These are phyloP conservation scores for Cubamyces lactineus DNA, from an alignment of 768 basidiomycete genomes.

Conservation along the genomic window DNA sequence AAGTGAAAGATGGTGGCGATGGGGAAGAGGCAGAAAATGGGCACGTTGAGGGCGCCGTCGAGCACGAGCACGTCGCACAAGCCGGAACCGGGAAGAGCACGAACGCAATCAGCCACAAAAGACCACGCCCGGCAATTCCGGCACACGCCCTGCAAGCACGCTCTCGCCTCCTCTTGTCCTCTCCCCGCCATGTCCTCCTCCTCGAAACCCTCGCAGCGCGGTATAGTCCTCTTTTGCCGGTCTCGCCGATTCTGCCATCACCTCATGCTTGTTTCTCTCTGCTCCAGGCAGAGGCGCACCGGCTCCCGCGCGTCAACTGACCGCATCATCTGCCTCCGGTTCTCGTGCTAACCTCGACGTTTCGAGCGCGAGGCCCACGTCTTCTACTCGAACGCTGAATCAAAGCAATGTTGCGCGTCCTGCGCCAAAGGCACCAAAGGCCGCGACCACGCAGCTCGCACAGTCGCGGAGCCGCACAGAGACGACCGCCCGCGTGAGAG, in stretches of 20 bases:
- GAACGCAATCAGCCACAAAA: constrained; percentile 6
- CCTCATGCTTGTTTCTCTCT: not conserved
- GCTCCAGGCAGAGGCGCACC: constrained; percentile 10
- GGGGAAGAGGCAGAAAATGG: too few species aligned
- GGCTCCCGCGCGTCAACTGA: not conserved
- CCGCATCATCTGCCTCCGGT: constrained; percentile 11
- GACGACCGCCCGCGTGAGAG: constrained; percentile 21
- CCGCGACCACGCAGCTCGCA: constrained; percentile 9
- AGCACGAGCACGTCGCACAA: constrained; percentile 12
- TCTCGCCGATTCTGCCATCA: not conserved
- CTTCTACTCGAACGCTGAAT: constrained; percentile 2
- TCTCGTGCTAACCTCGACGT: constrained; percentile 16
- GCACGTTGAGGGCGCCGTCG: not conserved
- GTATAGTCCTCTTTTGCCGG: constrained; percentile 4
- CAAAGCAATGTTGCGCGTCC: constrained; percentile 8
- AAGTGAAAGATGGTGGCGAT: constrained; percentile 8
- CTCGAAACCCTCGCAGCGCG: constrained; percentile 13
- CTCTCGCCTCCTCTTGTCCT: not conserved
- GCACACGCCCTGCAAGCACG: constrained; percentile 1
- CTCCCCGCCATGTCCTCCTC: constrained; percentile 19
- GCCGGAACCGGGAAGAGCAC: constrained; percentile 18
- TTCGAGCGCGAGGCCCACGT: constrained; percentile 2
- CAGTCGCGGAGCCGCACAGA: constrained; percentile 13
- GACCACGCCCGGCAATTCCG: constrained; percentile 1
- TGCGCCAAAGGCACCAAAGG: constrained; percentile 2